A percentile compares a stretch with the other conserved stretches of the same genome.
Evolutionary conservation across 371 early-diverging fungal species (phyloP).

Genomic region (Funneliformis caledonium): DNA sequence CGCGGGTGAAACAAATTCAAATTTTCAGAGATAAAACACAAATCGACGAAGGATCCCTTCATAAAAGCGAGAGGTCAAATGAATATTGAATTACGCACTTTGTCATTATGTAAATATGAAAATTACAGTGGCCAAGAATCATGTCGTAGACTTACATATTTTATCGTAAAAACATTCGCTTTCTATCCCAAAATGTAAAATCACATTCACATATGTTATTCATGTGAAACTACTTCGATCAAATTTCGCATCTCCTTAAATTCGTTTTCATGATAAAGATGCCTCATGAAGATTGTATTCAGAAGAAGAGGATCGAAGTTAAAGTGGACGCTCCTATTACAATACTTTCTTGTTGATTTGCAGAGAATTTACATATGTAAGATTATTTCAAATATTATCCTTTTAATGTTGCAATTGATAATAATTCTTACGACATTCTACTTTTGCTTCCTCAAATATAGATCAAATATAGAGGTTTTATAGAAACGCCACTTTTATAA

Average conservation of each 20-base stretch:
- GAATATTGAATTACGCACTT: background rate
- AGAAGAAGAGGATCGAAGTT: background rate
- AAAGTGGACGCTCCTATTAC: constrained; percentile 24
- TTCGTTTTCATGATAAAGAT: background rate
- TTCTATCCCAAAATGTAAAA: background rate
- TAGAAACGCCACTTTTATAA: background rate
- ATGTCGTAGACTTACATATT: background rate
- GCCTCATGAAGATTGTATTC: background rate
- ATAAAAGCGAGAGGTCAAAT: background rate
- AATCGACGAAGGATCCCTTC: background rate
- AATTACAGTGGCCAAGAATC: constrained; percentile 4
- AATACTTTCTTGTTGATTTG: constrained; percentile 19
- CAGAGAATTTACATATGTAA: background rate
- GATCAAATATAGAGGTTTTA: background rate
- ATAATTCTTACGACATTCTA: background rate
- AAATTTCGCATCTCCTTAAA: constrained; percentile 16
- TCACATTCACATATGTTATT: background rate
- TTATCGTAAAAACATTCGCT: constrained; percentile 6
- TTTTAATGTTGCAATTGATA: background rate
- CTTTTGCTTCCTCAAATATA: background rate
- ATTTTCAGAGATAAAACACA: background rate
- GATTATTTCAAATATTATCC: background rate
- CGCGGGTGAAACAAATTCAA: background rate
- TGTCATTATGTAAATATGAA: background rate
- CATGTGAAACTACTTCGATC: constrained; percentile 15